A percentile compares a stretch with the other conserved stretches of the same genome.
phyloP scores from a whole-genome alignment of 2,329 filamentous ascomycete genomes.

The Ascochyta rabiei region DNA sequence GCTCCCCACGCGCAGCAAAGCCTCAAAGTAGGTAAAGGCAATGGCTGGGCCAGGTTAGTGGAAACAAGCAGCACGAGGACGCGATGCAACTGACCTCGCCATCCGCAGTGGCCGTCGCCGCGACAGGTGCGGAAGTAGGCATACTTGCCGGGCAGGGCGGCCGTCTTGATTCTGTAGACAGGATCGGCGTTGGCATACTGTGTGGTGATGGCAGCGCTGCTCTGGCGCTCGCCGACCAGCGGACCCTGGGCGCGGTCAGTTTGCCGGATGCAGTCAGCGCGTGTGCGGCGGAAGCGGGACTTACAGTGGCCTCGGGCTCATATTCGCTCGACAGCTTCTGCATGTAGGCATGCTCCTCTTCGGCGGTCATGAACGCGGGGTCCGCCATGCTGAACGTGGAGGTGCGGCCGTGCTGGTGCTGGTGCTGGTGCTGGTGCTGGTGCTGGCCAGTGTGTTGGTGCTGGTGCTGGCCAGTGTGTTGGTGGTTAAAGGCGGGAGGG shows the following conservation, averaged over 20 bases:
- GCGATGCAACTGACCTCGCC: slow-evolving; percentile 75
- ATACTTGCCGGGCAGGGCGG: slow-evolving; percentile 81
- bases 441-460: slow-evolving; percentile 42
- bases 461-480: slow-evolving; percentile 42
- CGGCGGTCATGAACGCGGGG: slow-evolving; percentile 44
- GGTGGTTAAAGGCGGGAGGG: slow-evolving; percentile 43
- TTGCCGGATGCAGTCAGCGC: slow-evolving; percentile 14
- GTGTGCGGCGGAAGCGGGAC: slow-evolving; percentile 34
- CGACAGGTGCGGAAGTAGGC: slow-evolving; percentile 85
- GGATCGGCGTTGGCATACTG: slow-evolving; percentile 91
- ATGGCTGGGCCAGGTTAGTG: slow-evolving; percentile 67
- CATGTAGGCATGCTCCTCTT: slow-evolving; percentile 65
- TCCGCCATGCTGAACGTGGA: slow-evolving; percentile 47
- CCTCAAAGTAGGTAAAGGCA: slow-evolving; percentile 92
- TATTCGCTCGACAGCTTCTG: slow-evolving; percentile 68
- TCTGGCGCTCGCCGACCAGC: slow-evolving; percentile 77
- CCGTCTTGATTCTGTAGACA: slow-evolving; percentile 83
- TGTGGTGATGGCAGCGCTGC: slow-evolving; percentile 76
- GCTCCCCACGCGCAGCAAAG: slow-evolving; percentile 72
- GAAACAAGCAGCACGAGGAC: slow-evolving; percentile 2
- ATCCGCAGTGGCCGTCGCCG: slow-evolving; percentile 95
- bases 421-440: slow-evolving; percentile 43
- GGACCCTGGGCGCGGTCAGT: slow-evolving; percentile 68
- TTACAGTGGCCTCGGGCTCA: slow-evolving; percentile 63
- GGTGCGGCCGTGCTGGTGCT: slow-evolving; percentile 37